Base-by-base conservation (phyloP, 108 stramenopile genomes). In the Epipyxis sp. region DNA sequence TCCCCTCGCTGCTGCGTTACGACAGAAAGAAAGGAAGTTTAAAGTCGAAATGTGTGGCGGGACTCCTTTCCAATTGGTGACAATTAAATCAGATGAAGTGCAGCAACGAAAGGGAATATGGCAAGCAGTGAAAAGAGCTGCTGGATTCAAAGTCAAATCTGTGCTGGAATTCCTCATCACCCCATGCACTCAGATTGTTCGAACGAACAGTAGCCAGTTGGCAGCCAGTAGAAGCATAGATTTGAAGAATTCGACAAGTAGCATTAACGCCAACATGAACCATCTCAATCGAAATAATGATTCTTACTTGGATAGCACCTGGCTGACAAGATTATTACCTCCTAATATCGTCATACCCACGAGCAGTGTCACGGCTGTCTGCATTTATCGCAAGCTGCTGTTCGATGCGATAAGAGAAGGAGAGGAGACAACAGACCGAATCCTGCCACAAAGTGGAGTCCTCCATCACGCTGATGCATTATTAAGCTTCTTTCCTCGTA, bases 11-110 rank as follows among this genome's bases (percentile, higher is more conserved):
- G 42, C 37, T 6, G 20, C 65, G 20, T 42, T 67, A 42, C 37
- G 65, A 13, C 13, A 20, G 20, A 67, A 6, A 13, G 42, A 6
- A 13, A 6, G 41, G 6, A 67, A 67, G 65, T 42, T 67, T 20
- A 67, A 20, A 67, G 37, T 67, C 13, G 65, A 67, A 13, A 67
- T 67, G 65, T 67, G 41, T 67, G 65, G 65, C 20, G 65, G 65
- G 6, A 67, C 65, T 13, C 65, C 65, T 13, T 67, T 67, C 20
- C 13, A 43, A 13, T 13, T 67, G 37, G 65, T 67, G 20, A 20
- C 13, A 13, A 67, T 67, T 67, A 39, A 67, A 20, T 13, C 6
- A 67, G 65, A 43, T 13, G 65, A 67, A 42, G 65, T 67, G 20
- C 6, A 13, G 6, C 65, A 13, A 43, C 65, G 65, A 43, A 39